Evolutionary conservation across 768 basidiomycete species (phyloP).

Genomic region (Calvatia gigantea): DNA sequence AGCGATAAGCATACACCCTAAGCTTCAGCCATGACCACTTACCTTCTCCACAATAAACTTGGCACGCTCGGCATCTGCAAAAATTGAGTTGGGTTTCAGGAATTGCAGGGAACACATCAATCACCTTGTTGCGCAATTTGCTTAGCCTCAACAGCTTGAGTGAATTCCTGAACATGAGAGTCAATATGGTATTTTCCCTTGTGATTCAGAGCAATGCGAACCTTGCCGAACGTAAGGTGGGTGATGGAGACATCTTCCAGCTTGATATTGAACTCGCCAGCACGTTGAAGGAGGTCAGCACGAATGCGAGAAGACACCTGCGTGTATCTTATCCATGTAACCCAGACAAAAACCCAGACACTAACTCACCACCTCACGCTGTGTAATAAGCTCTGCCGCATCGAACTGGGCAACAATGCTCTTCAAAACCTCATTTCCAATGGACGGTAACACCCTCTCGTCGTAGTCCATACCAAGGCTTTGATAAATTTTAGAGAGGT

Average conservation of each 20-base stretch:
- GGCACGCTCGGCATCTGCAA: conserved; percentile 91
- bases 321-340: not conserved
- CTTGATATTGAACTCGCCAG: conserved; percentile 93
- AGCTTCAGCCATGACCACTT: conserved; percentile 1
- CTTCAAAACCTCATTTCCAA: conserved; percentile 97
- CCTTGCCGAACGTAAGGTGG: conserved; percentile 86
- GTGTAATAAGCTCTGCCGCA: conserved; percentile 94
- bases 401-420: conserved; percentile 98
- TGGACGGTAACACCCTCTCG: conserved; percentile 94
- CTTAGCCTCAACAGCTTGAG: conserved; percentile 98
- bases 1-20: conserved; percentile 12
- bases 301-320: conserved; percentile 91
- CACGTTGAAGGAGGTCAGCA: conserved; percentile 87
- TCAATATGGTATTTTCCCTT: not conserved
- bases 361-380: conserved; percentile 86
- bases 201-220: conserved; percentile 23
- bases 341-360: not conserved
- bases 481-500: conserved; percentile 93
- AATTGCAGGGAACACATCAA: conserved; percentile 17
- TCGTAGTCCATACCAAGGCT: conserved; percentile 94
- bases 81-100: not conserved
- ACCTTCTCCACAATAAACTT: conserved; percentile 99
- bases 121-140: conserved; percentile 98
- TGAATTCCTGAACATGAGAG: conserved; percentile 67
- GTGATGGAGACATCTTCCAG: conserved; percentile 98